These are phyloP conservation scores for Paraphaeosphaeria sporulosa DNA, from an alignment of 2,329 filamentous ascomycete genomes.

Conservation along the genomic window DNA sequence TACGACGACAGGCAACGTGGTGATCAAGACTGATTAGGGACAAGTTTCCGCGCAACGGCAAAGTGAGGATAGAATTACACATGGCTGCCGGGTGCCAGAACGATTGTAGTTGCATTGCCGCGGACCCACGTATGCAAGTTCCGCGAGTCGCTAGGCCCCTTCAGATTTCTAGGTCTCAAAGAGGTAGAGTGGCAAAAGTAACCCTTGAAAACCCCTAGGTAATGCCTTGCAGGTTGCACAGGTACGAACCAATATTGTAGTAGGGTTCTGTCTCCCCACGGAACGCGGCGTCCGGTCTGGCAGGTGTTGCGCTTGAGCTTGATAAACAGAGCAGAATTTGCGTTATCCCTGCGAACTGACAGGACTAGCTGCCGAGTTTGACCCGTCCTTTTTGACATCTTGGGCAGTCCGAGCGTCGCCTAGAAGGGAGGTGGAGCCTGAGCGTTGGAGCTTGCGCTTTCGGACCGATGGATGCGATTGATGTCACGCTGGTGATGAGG, in stretches of 20 bases:
- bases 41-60: background rate
- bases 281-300: background rate
- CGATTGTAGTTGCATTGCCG: background rate
- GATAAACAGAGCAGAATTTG: background rate
- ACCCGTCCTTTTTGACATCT: background rate
- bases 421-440: background rate
- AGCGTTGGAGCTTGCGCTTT: background rate
- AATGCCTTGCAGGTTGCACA: background rate
- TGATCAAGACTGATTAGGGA: background rate
- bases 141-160: background rate
- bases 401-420: background rate
- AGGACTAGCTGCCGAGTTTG: background rate
- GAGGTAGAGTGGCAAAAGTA: too few species aligned
- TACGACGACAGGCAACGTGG: background rate
- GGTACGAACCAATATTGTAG: background rate
- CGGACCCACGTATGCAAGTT: background rate
- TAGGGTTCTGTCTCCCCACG: background rate
- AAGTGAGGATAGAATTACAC: background rate
- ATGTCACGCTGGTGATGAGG: background rate
- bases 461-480: background rate
- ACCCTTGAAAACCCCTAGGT: too few species aligned
- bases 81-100: background rate
- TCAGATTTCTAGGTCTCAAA: too few species aligned
- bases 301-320: background rate
- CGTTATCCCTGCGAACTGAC: conserved; percentile 4